Conservation (phyloP, 2,329 filamentous ascomycete species). For the Hymenotorrendiella dingleyae region DNA sequence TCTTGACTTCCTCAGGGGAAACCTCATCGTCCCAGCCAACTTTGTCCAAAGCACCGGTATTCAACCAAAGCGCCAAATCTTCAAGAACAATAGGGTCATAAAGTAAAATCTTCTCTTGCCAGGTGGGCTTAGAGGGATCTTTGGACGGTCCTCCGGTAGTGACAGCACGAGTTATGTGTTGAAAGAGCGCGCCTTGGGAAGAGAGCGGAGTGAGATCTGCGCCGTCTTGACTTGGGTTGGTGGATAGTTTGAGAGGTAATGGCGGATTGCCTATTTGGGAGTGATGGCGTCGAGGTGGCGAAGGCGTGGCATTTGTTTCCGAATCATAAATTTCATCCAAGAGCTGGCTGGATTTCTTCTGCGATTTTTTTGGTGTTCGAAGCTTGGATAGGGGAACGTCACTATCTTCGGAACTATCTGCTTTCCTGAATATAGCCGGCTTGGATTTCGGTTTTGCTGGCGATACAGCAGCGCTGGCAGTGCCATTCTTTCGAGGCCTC, state of each 20-base stretch:
- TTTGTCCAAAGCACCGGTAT: conserved; percentile 58
- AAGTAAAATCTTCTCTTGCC: conserved; percentile 89
- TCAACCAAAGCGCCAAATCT: conserved; percentile 78
- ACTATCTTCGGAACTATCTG: conserved; percentile 17
- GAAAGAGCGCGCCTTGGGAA: conserved; percentile 42
- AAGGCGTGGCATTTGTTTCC: conserved; percentile 29
- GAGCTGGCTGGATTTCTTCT: conserved; percentile 17
- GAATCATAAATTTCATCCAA: conserved; percentile 48
- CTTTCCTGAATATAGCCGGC: conserved; percentile 12
- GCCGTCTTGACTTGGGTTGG: conserved; percentile 3
- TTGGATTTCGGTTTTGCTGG: conserved; percentile 14
- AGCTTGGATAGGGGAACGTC: conserved; percentile 16
- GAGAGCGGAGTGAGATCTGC: conserved; percentile 29
- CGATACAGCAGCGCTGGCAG: conserved; percentile 9
- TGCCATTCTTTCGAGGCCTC: conserved; percentile 36
- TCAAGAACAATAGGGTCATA: conserved; percentile 89
- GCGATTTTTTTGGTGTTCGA: conserved; percentile 28
- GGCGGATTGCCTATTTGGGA: conserved; percentile 17
- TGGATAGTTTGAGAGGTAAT: conserved; percentile 12
- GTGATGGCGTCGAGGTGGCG: conserved; percentile 21
- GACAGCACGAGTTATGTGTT: conserved; percentile 50
- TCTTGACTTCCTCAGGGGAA: conserved; percentile 62
- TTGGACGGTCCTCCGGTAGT: conserved; percentile 43
- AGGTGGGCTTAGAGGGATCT: conserved; percentile 54
- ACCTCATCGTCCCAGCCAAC: conserved; percentile 63